Conservation (phyloP, 2,329 filamentous ascomycete species). For the Macrophomina tecta region DNA sequence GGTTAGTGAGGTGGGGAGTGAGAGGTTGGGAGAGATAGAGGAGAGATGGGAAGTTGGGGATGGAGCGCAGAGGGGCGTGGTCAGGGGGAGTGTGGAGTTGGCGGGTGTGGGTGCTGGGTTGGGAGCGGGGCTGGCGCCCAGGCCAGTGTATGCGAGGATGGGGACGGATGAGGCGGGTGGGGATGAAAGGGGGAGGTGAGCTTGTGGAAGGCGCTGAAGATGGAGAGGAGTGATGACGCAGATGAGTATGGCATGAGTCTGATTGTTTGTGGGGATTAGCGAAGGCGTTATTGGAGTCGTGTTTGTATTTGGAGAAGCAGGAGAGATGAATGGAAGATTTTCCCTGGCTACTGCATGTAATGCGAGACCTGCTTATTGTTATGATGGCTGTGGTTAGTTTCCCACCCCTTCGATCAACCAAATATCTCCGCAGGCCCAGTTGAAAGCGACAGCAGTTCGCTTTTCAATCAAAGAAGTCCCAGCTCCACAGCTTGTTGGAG, state of each 20-base stretch:
- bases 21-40: background rate
- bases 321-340: too few species aligned
- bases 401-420: too few species aligned
- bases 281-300: background rate
- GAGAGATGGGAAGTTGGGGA: background rate
- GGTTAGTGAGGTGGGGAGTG: background rate
- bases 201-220: background rate
- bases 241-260: background rate
- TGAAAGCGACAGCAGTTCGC: too few species aligned
- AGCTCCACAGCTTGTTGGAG: too few species aligned
- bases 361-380: too few species aligned
- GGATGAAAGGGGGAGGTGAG: conserved; percentile 34
- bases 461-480: too few species aligned
- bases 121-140: background rate
- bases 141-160: conserved; percentile 6
- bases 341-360: too few species aligned
- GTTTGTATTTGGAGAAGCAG: background rate
- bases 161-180: conserved; percentile 3
- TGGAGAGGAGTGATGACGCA: background rate
- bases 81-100: conserved; percentile 6
- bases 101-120: conserved; percentile 1
- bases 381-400: too few species aligned
- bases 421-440: too few species aligned
- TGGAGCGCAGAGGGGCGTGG: background rate
- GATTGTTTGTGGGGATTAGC: background rate